Evolutionary conservation across 140 eudicot genomes (phyloP).

Genomic region (Senecio squalidus): DNA sequence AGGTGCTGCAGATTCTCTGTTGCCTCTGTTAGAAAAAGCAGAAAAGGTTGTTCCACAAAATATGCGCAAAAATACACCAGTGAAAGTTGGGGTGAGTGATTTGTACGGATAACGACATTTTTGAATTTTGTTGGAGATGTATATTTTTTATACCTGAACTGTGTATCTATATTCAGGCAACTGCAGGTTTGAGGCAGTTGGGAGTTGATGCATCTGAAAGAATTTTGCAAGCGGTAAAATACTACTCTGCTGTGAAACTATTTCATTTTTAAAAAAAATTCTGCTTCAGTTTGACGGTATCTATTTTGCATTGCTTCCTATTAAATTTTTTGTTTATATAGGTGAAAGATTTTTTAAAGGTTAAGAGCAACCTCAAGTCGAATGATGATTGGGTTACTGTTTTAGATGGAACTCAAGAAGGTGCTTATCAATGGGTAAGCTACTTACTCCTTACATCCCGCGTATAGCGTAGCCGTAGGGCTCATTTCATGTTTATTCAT

Average conservation of each 20-base stretch:
- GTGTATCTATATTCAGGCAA: conserved; percentile 58
- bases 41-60: conserved; percentile 61
- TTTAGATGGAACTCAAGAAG: conserved; percentile 93
- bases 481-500: conserved; percentile 8
- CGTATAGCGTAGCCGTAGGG: not conserved
- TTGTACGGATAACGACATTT: conserved; percentile 6
- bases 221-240: conserved; percentile 82
- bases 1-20: conserved; percentile 75
- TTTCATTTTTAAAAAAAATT: not conserved
- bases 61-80: conserved; percentile 61
- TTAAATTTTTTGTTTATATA: conserved; percentile 18
- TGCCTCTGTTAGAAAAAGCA: conserved; percentile 59
- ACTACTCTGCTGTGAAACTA: conserved; percentile 6
- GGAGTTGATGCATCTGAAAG: conserved; percentile 83
- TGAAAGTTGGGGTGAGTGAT: conserved; percentile 85
- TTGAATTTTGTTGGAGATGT: not conserved
- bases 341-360: conserved; percentile 80
- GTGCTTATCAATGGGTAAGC: conserved; percentile 97
- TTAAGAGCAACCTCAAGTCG: conserved; percentile 64
- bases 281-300: not conserved
- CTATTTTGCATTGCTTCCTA: not conserved
- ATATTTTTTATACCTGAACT: conserved; percentile 3
- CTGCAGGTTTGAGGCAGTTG: conserved; percentile 94
- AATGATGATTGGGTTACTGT: conserved; percentile 74
- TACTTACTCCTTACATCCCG: not conserved